Percentiles rank a stretch among this genome's conserved stretches.
Conservation (phyloP, 116 monocot species). For the Zostera marina region DNA sequence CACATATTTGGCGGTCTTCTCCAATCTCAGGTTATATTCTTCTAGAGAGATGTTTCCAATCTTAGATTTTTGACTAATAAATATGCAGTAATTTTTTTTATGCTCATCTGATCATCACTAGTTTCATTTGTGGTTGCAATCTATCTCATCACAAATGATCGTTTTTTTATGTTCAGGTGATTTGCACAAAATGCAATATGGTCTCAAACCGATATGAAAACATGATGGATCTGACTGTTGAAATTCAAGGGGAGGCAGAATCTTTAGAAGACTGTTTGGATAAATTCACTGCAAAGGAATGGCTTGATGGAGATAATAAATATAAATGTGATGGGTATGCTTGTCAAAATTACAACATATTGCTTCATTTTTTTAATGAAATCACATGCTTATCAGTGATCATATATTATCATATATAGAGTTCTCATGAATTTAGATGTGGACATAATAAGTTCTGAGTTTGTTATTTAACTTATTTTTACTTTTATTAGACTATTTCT, state of each 20-base stretch:
- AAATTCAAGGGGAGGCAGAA: slow-evolving; percentile 83
- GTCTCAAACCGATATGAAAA: slow-evolving; percentile 91
- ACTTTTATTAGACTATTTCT: too few species aligned
- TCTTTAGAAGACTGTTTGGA: slow-evolving; percentile 80
- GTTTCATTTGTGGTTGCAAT: background rate
- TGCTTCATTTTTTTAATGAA: background rate
- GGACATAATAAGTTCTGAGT: too few species aligned
- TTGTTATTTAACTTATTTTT: too few species aligned
- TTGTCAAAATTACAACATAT: slow-evolving; percentile 3
- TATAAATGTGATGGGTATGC: slow-evolving; percentile 96
- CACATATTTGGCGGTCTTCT: slow-evolving; percentile 93
- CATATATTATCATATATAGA: background rate
- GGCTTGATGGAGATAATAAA: slow-evolving; percentile 96
- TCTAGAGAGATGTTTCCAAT: background rate
- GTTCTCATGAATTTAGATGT: background rate
- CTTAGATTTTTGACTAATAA: too few species aligned
- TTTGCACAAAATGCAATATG: slow-evolving; percentile 62
- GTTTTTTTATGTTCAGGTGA: slow-evolving; percentile 35
- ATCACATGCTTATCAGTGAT: background rate
- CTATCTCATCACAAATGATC: background rate
- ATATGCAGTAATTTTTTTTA: background rate
- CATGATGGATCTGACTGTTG: slow-evolving; percentile 97
- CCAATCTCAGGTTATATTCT: slow-evolving; percentile 66
- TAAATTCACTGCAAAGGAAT: slow-evolving; percentile 72
- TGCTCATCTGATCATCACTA: background rate